Percentiles rank a stretch among this genome's conserved stretches.
Evolutionary conservation across 176 grass and related monocot genomes (phyloP).

Genomic region (Rhynchospora breviuscula): DNA sequence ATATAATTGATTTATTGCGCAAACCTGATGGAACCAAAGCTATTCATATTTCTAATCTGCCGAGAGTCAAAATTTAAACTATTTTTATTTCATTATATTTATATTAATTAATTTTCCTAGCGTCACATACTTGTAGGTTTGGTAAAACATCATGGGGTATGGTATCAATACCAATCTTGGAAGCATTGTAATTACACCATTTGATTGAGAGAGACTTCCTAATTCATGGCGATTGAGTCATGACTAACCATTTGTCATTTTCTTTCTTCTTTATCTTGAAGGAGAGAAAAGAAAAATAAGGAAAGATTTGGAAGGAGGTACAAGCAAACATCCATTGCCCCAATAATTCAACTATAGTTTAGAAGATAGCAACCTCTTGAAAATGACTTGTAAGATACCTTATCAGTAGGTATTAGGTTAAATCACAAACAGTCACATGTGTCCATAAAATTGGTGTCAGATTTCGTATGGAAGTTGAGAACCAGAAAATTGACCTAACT

Average conservation of each 20-base stretch:
- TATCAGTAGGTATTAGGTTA: neutral
- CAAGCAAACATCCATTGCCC: constrained; percentile 15
- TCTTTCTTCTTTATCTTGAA: constrained; percentile 14
- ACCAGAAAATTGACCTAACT: neutral
- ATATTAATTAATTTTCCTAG: neutral
- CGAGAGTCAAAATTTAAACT: neutral
- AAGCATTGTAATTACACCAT: constrained; percentile 10
- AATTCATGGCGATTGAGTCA: constrained; percentile 12
- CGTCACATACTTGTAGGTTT: neutral
- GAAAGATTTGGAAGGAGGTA: neutral
- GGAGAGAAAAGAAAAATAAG: neutral
- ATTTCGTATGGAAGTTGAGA: neutral
- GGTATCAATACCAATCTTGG: neutral
- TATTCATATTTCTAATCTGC: neutral
- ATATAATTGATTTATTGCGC: neutral
- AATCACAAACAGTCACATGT: neutral
- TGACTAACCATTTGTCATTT: constrained; percentile 17
- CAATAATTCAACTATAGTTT: constrained; percentile 17
- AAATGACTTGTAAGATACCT: neutral
- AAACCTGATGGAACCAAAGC: neutral
- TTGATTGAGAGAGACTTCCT: constrained; percentile 15
- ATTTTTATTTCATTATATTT: neutral
- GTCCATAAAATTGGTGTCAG: neutral
- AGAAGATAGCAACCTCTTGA: constrained; percentile 1
- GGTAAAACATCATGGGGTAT: constrained; percentile 3